Percentiles rank a stretch among this genome's conserved stretches.
phyloP scores from a whole-genome alignment of 1,284 basidiomycete genomes.

The Xerocomus nothofagi region DNA sequence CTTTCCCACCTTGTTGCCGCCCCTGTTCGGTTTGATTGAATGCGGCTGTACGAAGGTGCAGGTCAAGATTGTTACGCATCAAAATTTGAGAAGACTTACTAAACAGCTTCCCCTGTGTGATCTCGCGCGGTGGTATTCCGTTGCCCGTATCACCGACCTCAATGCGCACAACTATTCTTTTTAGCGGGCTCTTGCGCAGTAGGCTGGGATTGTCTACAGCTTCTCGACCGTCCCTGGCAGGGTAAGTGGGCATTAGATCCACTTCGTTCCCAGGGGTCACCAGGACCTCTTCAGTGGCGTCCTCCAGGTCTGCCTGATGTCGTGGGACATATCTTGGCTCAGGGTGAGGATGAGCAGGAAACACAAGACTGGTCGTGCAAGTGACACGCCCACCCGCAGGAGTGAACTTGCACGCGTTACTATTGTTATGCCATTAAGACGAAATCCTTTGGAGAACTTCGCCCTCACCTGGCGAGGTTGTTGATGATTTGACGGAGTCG shows the following conservation, averaged over 20 bases:
- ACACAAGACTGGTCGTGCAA: slow-evolving; percentile 59
- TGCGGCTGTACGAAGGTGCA: slow-evolving; percentile 45
- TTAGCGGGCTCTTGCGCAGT: slow-evolving; percentile 38
- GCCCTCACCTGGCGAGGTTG: slow-evolving; percentile 68
- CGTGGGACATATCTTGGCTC: slow-evolving; percentile 9
- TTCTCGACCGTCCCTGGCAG: slow-evolving; percentile 2
- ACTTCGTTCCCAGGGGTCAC: slow-evolving; percentile 11
- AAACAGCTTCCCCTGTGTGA: slow-evolving; percentile 73
- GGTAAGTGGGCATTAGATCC: neutral
- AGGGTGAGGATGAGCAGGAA: slow-evolving; percentile 28
- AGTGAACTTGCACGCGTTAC: slow-evolving; percentile 82
- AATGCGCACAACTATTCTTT: slow-evolving; percentile 73
- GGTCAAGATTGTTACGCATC: neutral
- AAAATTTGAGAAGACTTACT: slow-evolving; percentile 46
- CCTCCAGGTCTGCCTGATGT: slow-evolving; percentile 15
- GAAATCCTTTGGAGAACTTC: neutral
- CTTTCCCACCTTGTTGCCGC: slow-evolving; percentile 83
- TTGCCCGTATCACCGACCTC: slow-evolving; percentile 82
- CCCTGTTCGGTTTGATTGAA: slow-evolving; percentile 83
- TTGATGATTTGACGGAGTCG: slow-evolving; percentile 79
- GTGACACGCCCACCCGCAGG: slow-evolving; percentile 66
- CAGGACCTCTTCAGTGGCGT: slow-evolving; percentile 17
- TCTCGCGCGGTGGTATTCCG: slow-evolving; percentile 72
- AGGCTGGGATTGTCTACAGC: neutral
- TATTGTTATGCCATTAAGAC: slow-evolving; percentile 26